A percentile compares a stretch with the other conserved stretches of the same genome.
phyloP scores from a whole-genome alignment of 1,139 yeast genomes.

The Hanseniaspora uvarum region DNA sequence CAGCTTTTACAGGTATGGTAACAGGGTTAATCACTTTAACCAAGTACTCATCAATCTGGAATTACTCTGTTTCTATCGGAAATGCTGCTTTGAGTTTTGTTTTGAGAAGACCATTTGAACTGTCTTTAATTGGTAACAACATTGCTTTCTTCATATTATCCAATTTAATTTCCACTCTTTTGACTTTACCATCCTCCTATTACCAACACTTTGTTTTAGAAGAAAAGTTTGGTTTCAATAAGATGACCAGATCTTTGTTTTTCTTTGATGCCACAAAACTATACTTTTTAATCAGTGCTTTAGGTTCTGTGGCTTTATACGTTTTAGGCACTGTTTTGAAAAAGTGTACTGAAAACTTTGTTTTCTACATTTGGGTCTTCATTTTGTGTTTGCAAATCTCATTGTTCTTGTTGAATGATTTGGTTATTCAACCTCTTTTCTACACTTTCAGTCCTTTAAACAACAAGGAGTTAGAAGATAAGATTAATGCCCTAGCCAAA shows the following conservation, averaged over 20 bases:
- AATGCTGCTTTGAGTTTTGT: slow-evolving; percentile 33
- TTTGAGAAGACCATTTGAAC: slow-evolving; percentile 23
- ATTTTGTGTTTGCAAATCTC: slow-evolving; percentile 61
- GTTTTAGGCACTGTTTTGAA: slow-evolving; percentile 73
- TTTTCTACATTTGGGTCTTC: slow-evolving; percentile 66
- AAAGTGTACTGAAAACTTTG: slow-evolving; percentile 66
- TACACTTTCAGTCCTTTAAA: slow-evolving; percentile 83
- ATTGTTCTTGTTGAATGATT: slow-evolving; percentile 65
- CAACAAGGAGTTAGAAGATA: slow-evolving; percentile 75
- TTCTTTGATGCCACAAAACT: slow-evolving; percentile 59
- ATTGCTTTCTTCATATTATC: slow-evolving; percentile 49
- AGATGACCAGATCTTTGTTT: slow-evolving; percentile 64
- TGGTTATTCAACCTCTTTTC: slow-evolving; percentile 80
- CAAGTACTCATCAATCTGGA: slow-evolving; percentile 63
- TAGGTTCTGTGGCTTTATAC: slow-evolving; percentile 66
- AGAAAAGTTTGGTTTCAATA: slow-evolving; percentile 87
- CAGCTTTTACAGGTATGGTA: slow-evolving; percentile 45
- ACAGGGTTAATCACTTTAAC: slow-evolving; percentile 42
- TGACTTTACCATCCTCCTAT: slow-evolving; percentile 58
- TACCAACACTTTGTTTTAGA: slow-evolving; percentile 80
- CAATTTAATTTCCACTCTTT: slow-evolving; percentile 41
- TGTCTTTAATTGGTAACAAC: slow-evolving; percentile 34
- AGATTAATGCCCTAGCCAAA: slow-evolving; percentile 70
- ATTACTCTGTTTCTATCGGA: slow-evolving; percentile 26
- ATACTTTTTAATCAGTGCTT: slow-evolving; percentile 40